phyloP scores from a whole-genome alignment of 768 basidiomycete species.

The Boletus subcaerulescens region DNA sequence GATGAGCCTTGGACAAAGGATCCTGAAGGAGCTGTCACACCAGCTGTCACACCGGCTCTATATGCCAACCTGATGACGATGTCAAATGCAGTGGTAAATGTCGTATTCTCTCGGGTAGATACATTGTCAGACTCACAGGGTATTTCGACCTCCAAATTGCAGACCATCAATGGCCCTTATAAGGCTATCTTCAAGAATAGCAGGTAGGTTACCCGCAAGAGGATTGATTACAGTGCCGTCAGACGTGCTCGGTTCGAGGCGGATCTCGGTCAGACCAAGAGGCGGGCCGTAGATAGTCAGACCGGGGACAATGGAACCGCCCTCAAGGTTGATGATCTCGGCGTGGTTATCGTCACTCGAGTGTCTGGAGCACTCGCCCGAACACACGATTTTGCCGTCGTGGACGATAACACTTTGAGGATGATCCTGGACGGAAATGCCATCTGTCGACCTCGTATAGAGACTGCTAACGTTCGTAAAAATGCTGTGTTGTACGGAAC shows the following conservation, averaged over 20 bases:
- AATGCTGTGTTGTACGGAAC: constrained; percentile 38
- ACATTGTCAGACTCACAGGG: constrained; percentile 18
- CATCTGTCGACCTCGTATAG: constrained; percentile 31
- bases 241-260: constrained; percentile 61
- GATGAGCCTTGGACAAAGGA: constrained; percentile 59
- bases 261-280: constrained; percentile 69
- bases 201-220: constrained; percentile 41
- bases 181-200: constrained; percentile 5
- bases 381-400: constrained; percentile 53
- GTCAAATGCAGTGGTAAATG: background rate
- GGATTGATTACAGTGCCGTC: constrained; percentile 66
- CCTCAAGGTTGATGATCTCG: constrained; percentile 59
- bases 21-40: constrained; percentile 51
- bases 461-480: constrained; percentile 65
- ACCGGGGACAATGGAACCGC: constrained; percentile 68
- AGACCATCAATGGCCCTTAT: constrained; percentile 43
- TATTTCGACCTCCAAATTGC: constrained; percentile 14
- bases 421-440: constrained; percentile 24
- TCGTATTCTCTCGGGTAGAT: background rate
- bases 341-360: constrained; percentile 19
- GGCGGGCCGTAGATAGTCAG: constrained; percentile 69
- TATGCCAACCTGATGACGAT: constrained; percentile 52
- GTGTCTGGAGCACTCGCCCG: constrained; percentile 34
- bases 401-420: constrained; percentile 37
- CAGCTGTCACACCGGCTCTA: constrained; percentile 62